Evolutionary conservation across 2,329 filamentous ascomycete species (phyloP).

Genomic region (Tetracladium maxilliforme): DNA sequence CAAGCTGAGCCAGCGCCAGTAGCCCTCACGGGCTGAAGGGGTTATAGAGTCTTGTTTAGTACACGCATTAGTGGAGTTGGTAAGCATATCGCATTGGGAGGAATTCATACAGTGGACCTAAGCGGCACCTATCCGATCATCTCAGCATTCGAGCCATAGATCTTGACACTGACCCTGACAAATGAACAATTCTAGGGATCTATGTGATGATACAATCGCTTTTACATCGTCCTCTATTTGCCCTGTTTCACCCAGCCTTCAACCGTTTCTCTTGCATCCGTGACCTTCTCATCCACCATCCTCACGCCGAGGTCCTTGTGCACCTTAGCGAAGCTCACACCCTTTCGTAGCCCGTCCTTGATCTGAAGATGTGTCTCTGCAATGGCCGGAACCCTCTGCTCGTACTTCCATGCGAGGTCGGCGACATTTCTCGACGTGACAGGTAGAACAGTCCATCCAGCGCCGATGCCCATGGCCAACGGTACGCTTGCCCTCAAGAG

Average conservation of each 20-base stretch:
- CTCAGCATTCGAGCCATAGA: no score
- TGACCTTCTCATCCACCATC: constrained; percentile 71
- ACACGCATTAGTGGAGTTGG: no score
- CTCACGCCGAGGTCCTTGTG: constrained; percentile 56
- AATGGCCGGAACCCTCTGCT: constrained; percentile 73
- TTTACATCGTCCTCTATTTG: no score
- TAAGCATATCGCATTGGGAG: no score
- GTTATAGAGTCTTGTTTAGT: no score
- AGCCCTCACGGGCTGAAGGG: no score
- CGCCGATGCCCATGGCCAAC: constrained; percentile 63
- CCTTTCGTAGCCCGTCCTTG: constrained; percentile 52
- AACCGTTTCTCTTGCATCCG: constrained; percentile 57
- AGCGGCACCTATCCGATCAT: no score
- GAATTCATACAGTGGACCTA: no score
- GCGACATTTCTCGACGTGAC: constrained; percentile 82
- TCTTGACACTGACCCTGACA: no score
- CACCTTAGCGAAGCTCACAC: constrained; percentile 58
- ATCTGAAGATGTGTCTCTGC: constrained; percentile 67
- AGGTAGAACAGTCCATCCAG: constrained; percentile 74
- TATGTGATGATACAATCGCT: no score
- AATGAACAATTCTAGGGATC: no score
- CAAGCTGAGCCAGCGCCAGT: no score
- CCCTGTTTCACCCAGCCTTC: constrained; percentile 90
- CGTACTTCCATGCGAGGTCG: constrained; percentile 80
- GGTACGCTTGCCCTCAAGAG: constrained; percentile 66